Evolutionary conservation across 768 basidiomycete genomes (phyloP), one percentile per base, ranked within the genome.

Genomic region (Lentinula aciculospora): DNA sequence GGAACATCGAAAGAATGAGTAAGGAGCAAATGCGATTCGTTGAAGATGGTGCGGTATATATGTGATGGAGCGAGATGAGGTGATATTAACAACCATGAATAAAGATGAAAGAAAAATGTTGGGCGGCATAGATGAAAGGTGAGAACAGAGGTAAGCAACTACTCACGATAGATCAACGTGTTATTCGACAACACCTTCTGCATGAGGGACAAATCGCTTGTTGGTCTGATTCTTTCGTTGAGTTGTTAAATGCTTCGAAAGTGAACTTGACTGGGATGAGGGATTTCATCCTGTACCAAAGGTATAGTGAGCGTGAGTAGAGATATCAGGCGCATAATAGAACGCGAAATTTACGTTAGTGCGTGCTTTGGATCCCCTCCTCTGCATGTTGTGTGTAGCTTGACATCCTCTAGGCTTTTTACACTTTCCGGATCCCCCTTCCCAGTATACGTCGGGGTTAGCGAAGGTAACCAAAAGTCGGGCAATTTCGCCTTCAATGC

Each of bases 381-480:
- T 57, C 89, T 82, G 72, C 97, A 99, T 56, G 90, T 83, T 7
- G 95, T 93, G 65, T 92, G 89, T 31, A 94, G 71, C 70, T 94
- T 94, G 32, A 94, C 80, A 63, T 94, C 92, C 63, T 81, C 79
- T 42, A 94, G 71, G 3, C 86, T 87, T 27, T 76, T 77, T 40
- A 94, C 71, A 4, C 86, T 87, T 28, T 76, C 77, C 1, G 85
- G 86, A 8, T 77, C 79, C 0, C 84, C 84, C 49, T 67, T 76
- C 31, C 88, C 76, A 25, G 81, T 73, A 70, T 89, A 83, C 44
- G 81, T 94, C 0, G 96, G 96, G 0, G 95, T 94, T 25, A 98
- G 73, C 0, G 91, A 94, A 2, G 95, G 94, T 39, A 99, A 77
- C 97, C 97, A 99, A 69, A 97, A 99, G 65, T 97, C 94, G 2